These are phyloP conservation scores for Ammopiptanthus mongolicus DNA, from an alignment of 306 rosid genomes.

Conservation along the genomic window DNA sequence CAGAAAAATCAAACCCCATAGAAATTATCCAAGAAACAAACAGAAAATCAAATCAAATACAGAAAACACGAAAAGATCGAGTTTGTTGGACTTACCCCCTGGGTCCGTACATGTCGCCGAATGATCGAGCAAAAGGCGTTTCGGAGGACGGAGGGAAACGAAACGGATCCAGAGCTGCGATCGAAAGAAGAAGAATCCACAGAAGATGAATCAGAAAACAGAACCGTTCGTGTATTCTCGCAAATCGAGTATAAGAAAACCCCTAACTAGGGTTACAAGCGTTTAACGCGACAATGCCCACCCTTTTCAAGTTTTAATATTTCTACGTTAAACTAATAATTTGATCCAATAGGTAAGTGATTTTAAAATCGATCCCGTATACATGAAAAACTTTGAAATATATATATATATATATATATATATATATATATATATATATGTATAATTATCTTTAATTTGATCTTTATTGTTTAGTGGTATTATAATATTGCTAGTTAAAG, in stretches of 20 bases:
- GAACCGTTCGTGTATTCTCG: background rate
- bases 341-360: too few relatives aligned
- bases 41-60: background rate
- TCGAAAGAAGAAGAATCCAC: background rate
- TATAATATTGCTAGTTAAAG: too few relatives aligned
- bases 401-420: too few relatives aligned
- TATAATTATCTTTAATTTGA: too few relatives aligned
- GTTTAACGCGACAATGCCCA: background rate
- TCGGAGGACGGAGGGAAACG: conserved; percentile 33
- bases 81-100: conserved; percentile 23
- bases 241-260: conserved; percentile 2
- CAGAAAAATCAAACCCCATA: background rate
- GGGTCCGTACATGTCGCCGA: conserved; percentile 29
- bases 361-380: too few relatives aligned
- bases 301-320: background rate
- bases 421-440: too few relatives aligned
- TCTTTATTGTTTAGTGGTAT: too few relatives aligned
- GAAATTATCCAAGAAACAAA: background rate
- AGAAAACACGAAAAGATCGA: background rate
- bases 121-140: conserved; percentile 21
- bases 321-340: too few relatives aligned
- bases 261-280: conserved; percentile 29
- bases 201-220: background rate
- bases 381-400: too few relatives aligned
- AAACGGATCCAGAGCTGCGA: conserved; percentile 37